Evolutionary conservation across 2,329 filamentous ascomycete genomes (phyloP).

Genomic region (Verticillium isaacii): DNA sequence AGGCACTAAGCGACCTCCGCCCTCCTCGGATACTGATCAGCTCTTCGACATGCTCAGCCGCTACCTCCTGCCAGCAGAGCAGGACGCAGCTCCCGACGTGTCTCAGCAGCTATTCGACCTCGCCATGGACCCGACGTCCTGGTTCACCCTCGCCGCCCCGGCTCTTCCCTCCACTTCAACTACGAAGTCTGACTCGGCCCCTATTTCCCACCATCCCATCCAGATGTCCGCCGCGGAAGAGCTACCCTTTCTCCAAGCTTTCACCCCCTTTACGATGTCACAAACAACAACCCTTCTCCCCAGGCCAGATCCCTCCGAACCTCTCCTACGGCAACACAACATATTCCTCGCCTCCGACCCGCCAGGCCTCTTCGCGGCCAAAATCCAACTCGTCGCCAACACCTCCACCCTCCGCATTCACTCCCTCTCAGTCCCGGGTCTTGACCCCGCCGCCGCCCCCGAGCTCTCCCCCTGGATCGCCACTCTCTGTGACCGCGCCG

Average conservation of each 20-base stretch:
- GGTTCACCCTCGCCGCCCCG: slow-evolving; percentile 31
- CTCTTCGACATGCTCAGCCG: slow-evolving; percentile 36
- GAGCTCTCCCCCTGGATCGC: slow-evolving; percentile 55
- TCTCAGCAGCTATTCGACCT: slow-evolving; percentile 40
- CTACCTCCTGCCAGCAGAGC: slow-evolving; percentile 33
- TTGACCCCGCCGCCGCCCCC: slow-evolving; percentile 53
- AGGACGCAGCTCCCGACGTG: slow-evolving; percentile 19
- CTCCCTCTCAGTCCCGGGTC: slow-evolving; percentile 44
- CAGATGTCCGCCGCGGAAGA: slow-evolving; percentile 59
- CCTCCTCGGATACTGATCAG: slow-evolving; percentile 27
- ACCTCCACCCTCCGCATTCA: slow-evolving; percentile 45
- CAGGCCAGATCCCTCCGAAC: slow-evolving; percentile 16
- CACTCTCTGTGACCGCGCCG: slow-evolving; percentile 30
- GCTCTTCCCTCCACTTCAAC: slow-evolving; percentile 4
- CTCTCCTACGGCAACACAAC: slow-evolving; percentile 47
- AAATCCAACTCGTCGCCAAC: slow-evolving; percentile 54
- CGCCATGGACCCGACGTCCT: slow-evolving; percentile 45
- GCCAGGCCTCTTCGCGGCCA: slow-evolving; percentile 52
- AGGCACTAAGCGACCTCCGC: slow-evolving; percentile 13
- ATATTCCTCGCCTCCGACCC: slow-evolving; percentile 48
- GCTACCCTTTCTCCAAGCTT: slow-evolving; percentile 64
- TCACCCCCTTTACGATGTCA: slow-evolving; percentile 62
- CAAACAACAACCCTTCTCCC: slow-evolving; percentile 47
- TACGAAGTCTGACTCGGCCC: slow-evolving; percentile 26
- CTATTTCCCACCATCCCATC: slow-evolving; percentile 61